A percentile compares a stretch with the other conserved stretches of the same genome.
phyloP scores from a whole-genome alignment of 257 asterid species.

The Plectranthus barbatus region DNA sequence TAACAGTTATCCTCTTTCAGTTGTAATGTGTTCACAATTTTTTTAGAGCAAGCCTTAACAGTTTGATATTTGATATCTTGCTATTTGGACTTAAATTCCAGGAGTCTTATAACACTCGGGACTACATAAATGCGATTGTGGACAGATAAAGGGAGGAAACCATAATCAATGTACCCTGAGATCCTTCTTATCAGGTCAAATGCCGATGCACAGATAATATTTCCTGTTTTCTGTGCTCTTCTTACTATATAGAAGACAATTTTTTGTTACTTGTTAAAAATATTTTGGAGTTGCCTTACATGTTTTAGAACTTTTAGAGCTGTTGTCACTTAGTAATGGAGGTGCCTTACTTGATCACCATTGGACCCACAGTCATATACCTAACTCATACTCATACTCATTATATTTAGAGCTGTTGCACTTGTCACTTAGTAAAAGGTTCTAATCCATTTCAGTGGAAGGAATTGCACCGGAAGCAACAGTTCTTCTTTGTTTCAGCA shows the following conservation, averaged over 20 bases:
- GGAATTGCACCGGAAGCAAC: slow-evolving; percentile 47
- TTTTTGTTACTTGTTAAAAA: no score
- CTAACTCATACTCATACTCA: no score
- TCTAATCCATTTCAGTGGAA: slow-evolving; percentile 28
- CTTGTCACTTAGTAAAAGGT: background rate
- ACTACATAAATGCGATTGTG: slow-evolving; percentile 37
- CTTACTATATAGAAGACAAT: no score
- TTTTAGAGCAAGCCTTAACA: background rate
- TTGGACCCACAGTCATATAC: no score
- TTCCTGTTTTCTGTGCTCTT: background rate
- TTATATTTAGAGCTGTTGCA: no score
- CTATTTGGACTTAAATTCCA: slow-evolving; percentile 15
- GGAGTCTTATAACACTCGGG: slow-evolving; percentile 46
- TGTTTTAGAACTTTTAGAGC: no score
- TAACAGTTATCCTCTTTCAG: background rate
- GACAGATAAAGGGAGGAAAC: slow-evolving; percentile 43
- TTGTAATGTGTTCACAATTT: no score
- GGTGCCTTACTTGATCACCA: no score
- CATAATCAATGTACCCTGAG: slow-evolving; percentile 48
- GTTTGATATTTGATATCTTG: background rate
- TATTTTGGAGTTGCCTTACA: no score
- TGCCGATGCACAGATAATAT: no score
- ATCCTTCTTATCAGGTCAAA: slow-evolving; percentile 47
- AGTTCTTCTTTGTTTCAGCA: slow-evolving; percentile 10
- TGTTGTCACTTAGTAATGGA: no score